Percentiles rank a stretch among this genome's conserved stretches.
Conservation (phyloP, 2,329 filamentous ascomycete genomes). For the Sporothrix dimorphospora region DNA sequence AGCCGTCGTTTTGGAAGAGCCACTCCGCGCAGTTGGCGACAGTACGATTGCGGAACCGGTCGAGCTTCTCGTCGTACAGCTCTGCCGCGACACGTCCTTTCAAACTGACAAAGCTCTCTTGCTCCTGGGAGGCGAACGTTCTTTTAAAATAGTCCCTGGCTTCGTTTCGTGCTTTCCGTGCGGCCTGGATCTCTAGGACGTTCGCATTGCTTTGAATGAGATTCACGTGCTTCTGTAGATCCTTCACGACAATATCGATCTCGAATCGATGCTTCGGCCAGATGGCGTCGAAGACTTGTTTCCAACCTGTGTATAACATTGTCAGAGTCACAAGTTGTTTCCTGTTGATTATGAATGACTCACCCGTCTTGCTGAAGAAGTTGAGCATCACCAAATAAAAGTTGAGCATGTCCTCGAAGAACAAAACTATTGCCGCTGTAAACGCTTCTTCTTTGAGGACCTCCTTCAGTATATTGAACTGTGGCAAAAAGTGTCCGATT, state of each 20-base stretch:
- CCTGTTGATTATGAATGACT: background rate
- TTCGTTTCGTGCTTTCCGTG: background rate
- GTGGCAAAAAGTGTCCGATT: background rate
- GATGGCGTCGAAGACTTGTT: background rate
- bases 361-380: background rate
- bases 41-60: background rate
- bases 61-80: conserved; percentile 1
- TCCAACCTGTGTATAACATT: background rate
- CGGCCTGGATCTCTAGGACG: background rate
- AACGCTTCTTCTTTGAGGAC: background rate
- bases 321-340: background rate
- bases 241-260: conserved; percentile 1
- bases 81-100: background rate
- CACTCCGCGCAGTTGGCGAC: background rate
- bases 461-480: conserved; percentile 1
- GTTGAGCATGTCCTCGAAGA: conserved; percentile 5
- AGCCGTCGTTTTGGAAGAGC: conserved; percentile 4
- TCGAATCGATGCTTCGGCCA: background rate
- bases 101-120: background rate
- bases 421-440: background rate
- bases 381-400: background rate
- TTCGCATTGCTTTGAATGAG: conserved; percentile 5
- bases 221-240: conserved; percentile 5
- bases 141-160: background rate
- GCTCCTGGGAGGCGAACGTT: conserved; percentile 2